Base-by-base conservation (phyloP, 768 basidiomycete genomes). In the Lentinus tigrinus region DNA sequence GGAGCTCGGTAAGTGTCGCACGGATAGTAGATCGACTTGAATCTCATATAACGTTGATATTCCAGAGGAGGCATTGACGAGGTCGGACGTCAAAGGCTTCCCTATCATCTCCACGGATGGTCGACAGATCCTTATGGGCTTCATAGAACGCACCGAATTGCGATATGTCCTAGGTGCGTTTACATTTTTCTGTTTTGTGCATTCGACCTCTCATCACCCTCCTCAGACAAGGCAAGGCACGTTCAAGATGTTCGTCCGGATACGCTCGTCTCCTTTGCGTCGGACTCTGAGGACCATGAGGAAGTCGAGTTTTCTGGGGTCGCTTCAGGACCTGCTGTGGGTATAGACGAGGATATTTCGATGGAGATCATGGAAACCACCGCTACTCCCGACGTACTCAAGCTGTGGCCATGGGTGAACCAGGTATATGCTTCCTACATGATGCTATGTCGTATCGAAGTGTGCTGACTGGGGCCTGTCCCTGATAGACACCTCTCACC, bases 321-420 rank as follows among this genome's bases (percentile, higher is more conserved):
- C 23, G 69, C 73, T 4, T 75, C 79, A 47, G 81, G 80, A 28
- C 76, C 80, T 13, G 78, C 81, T 10, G 71, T 87, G 28, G 85
- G 82, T 11, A 77, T 79, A 3, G 88, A 89, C 61, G 90, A 89
- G 56, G 89, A 90, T 42, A 80, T 85, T 23, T 79, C 84, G 9
- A 77, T 81, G 31, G 84, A 89, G 50, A 77, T 88, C 26, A 80
- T 91, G 47, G 85, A 85, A 63, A 80, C 77, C 11, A 81, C 84
- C 3, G 76, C 81, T 1, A 79, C 81, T 0, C 80, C 80, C 10
- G 79, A 84, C 57, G 78, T 80, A 19, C 74, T 91, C 31, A 84
- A 83, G 67, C 78, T 94, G 52, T 89, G 89, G 80, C 89, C 92
- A 9, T 98, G 94, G 89, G 93, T 98, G 1, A 97, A 98, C 70